Percentiles rank a stretch among this genome's conserved stretches.
These are phyloP conservation scores for Mortierella sp. DNA, from an alignment of 371 early-diverging fungal genomes.

Conservation along the genomic window DNA sequence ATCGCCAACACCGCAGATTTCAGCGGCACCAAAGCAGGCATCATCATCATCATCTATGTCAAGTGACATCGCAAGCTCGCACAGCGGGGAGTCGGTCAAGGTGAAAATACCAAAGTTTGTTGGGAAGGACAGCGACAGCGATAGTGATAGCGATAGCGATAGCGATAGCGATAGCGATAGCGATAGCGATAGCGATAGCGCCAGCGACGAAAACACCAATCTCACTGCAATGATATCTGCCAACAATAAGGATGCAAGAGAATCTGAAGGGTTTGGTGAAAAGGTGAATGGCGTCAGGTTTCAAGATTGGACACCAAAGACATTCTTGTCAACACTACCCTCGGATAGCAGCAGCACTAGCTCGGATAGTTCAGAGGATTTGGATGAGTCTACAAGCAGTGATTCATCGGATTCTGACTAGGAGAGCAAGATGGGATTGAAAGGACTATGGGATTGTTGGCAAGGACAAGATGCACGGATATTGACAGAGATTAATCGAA, in stretches of 20 bases:
- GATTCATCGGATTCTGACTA: constrained; percentile 1
- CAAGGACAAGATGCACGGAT: no score
- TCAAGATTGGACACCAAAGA: neutral
- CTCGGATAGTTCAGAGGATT: neutral
- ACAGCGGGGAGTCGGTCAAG: neutral
- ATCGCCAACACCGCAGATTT: neutral
- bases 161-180: neutral
- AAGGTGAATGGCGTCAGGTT: neutral
- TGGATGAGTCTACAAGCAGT: neutral
- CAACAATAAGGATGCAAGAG: no score
- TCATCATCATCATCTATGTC: neutral
- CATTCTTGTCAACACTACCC: neutral
- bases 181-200: neutral
- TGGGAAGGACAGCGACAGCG: neutral
- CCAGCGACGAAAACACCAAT: neutral
- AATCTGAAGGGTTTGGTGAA: no score
- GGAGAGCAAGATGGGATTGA: neutral
- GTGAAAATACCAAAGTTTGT: constrained; percentile 1
- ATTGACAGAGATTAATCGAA: no score
- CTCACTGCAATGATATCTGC: neutral
- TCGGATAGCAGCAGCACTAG: constrained; percentile 2
- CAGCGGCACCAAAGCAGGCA: no score
- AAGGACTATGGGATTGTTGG: no score
- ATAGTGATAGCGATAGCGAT: neutral
- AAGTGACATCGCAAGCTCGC: neutral